These are phyloP conservation scores for Hypoxylon lenormandii DNA, from an alignment of 495 filamentous ascomycete genomes.

Conservation along the genomic window DNA sequence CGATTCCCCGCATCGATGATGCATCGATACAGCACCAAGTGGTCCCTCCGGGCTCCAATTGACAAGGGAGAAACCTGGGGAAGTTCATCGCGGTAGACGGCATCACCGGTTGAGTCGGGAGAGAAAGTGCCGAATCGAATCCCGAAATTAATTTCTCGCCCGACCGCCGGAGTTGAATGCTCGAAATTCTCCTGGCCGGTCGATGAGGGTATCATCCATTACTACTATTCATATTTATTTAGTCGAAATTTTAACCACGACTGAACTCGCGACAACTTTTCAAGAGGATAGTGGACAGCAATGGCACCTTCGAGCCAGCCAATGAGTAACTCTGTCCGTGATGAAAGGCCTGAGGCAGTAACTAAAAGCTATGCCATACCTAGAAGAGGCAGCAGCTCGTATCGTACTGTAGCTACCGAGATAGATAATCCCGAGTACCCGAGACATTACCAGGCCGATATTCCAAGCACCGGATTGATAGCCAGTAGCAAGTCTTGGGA, in stretches of 20 bases:
- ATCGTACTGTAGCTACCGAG: conserved; percentile 27
- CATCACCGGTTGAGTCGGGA: conserved; percentile 11
- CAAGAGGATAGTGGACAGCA: background rate
- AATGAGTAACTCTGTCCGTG: conserved; percentile 3
- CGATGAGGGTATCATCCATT: background rate
- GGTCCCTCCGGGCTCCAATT: conserved; percentile 22
- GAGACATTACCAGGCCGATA: conserved; percentile 19
- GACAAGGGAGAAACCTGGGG: conserved; percentile 8
- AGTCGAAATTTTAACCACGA: background rate
- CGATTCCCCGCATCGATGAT: conserved; percentile 41
- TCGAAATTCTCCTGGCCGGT: background rate
- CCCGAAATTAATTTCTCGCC: conserved; percentile 24
- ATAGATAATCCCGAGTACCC: conserved; percentile 34
- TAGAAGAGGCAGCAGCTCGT: conserved; percentile 17
- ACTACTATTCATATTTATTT: background rate
- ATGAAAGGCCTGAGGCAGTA: conserved; percentile 1
- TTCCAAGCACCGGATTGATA: conserved; percentile 7
- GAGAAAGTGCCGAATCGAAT: conserved; percentile 22
- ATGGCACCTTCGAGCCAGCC: background rate
- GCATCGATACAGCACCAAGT: conserved; percentile 28
- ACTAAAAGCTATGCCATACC: no score
- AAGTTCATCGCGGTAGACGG: conserved; percentile 7
- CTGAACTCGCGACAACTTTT: background rate
- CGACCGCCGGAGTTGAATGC: conserved; percentile 16
- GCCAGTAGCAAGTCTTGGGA: conserved; percentile 20